Evolutionary conservation across 495 filamentous ascomycete genomes (phyloP), one percentile per base, ranked within the genome.

Genomic region (Hypoxylon lienhwacheense): DNA sequence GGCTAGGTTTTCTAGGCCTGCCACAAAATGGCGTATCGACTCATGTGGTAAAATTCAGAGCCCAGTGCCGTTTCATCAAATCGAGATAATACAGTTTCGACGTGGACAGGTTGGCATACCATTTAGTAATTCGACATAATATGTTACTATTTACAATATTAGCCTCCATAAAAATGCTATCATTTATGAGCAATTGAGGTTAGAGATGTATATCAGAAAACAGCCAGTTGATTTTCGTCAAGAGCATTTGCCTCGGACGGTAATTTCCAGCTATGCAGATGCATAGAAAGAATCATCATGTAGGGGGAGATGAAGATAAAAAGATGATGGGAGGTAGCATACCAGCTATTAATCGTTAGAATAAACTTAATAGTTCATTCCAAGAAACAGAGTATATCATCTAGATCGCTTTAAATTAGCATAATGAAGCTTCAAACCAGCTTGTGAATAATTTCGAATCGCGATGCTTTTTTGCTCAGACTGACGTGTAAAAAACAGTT

Each of bases 1-100:
- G 91, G 89, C 91, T 82, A 96, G 91, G 93, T 96, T 98, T 98
- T 96, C 92, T 96, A 97, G 90, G 93, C 92, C 91, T 95, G 90
- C 89, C 91, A 69, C 90, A 89, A 89, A 83, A 79, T 81, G 90
- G 90, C 89, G 77, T 93, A 75, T 96, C 89, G 84, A 72, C 76
- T 91, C 88, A 90, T 77, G 68, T 73, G 53, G 70, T 64, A 61
- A 59, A 71, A 67, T 77, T 97, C 92, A 90, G 91, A 96, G 93
- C 95, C 93, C 93, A 98, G 93, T 98, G 93, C 92, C 91, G 80
- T 79, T 89, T 95, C 91, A 97, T 98, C 92, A 89, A 87, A 64
- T 64, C 51, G 62, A 45, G 17, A 29, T 39, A 34, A 35, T 66
- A 66, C 51, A 57, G 45, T 32, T 20, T 54, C 22, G 59, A 39